Percentiles rank a stretch among this genome's conserved stretches.
Evolutionary conservation across 2,329 filamentous ascomycete species (phyloP).

Genomic region (Pseudogymnoascus sp.): DNA sequence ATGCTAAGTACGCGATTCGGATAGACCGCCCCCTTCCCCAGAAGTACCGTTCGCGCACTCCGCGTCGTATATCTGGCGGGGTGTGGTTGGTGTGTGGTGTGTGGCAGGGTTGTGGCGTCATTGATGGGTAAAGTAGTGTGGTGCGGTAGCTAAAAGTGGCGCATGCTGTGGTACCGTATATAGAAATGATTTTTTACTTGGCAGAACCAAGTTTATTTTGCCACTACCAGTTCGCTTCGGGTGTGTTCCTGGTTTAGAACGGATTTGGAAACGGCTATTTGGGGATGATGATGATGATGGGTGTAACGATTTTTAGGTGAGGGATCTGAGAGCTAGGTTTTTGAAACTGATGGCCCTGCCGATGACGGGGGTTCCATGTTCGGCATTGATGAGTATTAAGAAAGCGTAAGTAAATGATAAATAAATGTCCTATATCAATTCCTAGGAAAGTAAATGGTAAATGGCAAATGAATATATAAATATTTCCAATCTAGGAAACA

Average conservation of each 20-base stretch:
- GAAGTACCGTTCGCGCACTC: not conserved
- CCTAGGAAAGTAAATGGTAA: too few species aligned
- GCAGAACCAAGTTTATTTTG: constrained; percentile 1
- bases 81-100: too few species aligned
- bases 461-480: too few species aligned
- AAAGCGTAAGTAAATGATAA: too few species aligned
- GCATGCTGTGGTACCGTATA: too few species aligned
- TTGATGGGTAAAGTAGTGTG: not conserved
- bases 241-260: not conserved
- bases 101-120: not conserved
- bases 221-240: not conserved
- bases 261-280: not conserved
- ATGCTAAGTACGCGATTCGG: not conserved
- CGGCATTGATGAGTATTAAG: too few species aligned
- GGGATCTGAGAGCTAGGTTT: too few species aligned
- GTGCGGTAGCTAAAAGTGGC: too few species aligned
- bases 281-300: not conserved
- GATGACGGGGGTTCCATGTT: not conserved
- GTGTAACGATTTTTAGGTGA: too few species aligned
- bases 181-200: not conserved
- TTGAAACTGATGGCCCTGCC: not conserved
- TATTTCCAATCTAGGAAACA: not conserved
- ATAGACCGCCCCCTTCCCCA: not conserved
- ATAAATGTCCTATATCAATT: too few species aligned
- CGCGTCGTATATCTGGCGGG: not conserved